These are phyloP conservation scores for Eucalyptus pumila DNA, from an alignment of 345 rosid species.

Conservation along the genomic window DNA sequence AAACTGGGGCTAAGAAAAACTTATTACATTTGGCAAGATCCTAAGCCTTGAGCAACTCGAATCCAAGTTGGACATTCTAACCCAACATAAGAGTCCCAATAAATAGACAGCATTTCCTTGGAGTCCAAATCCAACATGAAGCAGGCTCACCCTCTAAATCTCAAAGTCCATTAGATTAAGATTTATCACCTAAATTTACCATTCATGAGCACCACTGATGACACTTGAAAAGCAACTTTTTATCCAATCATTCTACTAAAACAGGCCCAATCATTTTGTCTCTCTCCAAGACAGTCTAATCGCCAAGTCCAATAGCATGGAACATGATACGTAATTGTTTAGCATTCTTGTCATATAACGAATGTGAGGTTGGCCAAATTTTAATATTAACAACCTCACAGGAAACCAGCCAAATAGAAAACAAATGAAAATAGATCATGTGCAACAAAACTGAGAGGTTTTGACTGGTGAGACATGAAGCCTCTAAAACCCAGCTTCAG, in stretches of 20 bases:
- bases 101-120: not conserved
- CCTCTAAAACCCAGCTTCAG: not conserved
- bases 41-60: not conserved
- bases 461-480: not conserved
- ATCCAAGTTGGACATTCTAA: not conserved
- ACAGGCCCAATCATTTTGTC: not conserved
- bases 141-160: not conserved
- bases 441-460: not conserved
- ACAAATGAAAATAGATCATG: not conserved
- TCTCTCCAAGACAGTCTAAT: not conserved
- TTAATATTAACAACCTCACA: not conserved
- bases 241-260: not conserved
- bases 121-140: not conserved
- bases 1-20: not conserved
- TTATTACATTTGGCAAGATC: not conserved
- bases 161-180: not conserved
- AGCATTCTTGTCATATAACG: not conserved
- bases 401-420: not conserved
- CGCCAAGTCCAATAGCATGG: not conserved
- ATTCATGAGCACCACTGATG: not conserved
- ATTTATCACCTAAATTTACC: not conserved
- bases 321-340: not conserved
- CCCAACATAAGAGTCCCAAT: not conserved
- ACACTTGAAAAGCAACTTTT: not conserved
- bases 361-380: not conserved